Evolutionary conservation across 352 stramenopile species (phyloP).

Genomic region (Phytopythium chamaehyphon): DNA sequence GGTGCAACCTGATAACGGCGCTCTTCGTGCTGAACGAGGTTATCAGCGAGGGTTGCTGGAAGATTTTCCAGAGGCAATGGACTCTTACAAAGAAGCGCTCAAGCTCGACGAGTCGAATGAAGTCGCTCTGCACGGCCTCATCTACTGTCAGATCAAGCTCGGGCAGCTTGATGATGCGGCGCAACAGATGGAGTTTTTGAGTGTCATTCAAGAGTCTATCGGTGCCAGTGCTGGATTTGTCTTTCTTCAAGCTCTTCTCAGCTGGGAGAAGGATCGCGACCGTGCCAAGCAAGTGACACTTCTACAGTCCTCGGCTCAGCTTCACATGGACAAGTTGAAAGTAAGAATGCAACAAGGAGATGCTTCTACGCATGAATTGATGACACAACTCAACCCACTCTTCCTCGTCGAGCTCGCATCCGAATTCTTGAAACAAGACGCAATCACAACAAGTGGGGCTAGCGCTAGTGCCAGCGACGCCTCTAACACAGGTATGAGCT

Average conservation of each 20-base stretch:
- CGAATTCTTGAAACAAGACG: slow-evolving; percentile 69
- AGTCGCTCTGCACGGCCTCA: slow-evolving; percentile 84
- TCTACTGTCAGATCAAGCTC: slow-evolving; percentile 91
- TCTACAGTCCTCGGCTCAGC: slow-evolving; percentile 69
- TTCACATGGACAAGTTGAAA: slow-evolving; percentile 84
- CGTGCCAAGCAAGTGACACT: slow-evolving; percentile 60
- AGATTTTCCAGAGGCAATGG: slow-evolving; percentile 74
- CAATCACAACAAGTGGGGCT: slow-evolving; percentile 6
- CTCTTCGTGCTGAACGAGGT: slow-evolving; percentile 65
- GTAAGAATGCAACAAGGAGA: slow-evolving; percentile 50
- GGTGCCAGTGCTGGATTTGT: slow-evolving; percentile 71
- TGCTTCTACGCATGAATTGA: slow-evolving; percentile 68
- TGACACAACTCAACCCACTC: slow-evolving; percentile 81
- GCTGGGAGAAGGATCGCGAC: slow-evolving; percentile 75
- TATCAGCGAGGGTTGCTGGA: slow-evolving; percentile 77
- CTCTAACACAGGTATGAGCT: slow-evolving; percentile 50
- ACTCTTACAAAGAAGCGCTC: slow-evolving; percentile 82
- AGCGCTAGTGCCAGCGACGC: slow-evolving; percentile 26
- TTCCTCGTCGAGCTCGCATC: slow-evolving; percentile 86
- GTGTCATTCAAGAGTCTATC: slow-evolving; percentile 87
- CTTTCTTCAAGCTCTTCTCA: slow-evolving; percentile 85
- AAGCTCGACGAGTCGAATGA: slow-evolving; percentile 88
- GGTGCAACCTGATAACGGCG: slow-evolving; percentile 52
- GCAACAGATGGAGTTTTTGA: slow-evolving; percentile 91
- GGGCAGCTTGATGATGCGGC: slow-evolving; percentile 86